Evolutionary conservation across 108 stramenopile species (phyloP).

Genomic region (Pseudonitzschia multiseries): DNA sequence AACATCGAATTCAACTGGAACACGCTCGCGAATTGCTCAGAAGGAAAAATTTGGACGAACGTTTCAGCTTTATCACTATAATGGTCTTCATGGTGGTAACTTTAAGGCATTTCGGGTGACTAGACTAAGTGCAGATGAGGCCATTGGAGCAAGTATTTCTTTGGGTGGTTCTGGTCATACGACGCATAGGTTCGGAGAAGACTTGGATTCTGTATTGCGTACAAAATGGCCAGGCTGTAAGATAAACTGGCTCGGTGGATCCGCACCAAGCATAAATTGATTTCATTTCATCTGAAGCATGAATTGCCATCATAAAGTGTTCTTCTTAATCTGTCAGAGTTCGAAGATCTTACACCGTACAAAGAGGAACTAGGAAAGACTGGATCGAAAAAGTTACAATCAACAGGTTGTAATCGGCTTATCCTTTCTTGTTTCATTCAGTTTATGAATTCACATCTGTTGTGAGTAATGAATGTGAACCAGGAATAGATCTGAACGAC

Average conservation of each 20-base stretch:
- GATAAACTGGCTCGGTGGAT: constrained; percentile 53
- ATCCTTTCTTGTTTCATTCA: too few species aligned
- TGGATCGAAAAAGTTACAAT: too few species aligned
- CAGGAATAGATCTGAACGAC: too few species aligned
- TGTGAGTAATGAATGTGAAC: too few species aligned
- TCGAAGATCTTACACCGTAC: too few species aligned
- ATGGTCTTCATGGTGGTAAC: constrained; percentile 71
- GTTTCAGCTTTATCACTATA: constrained; percentile 74
- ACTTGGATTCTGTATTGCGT: constrained; percentile 63
- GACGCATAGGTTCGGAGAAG: constrained; percentile 28
- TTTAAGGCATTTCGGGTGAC: constrained; percentile 66
- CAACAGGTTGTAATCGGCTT: too few species aligned
- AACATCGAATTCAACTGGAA: constrained; percentile 8
- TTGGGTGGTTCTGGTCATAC: constrained; percentile 25
- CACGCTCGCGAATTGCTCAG: background rate
- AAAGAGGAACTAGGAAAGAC: too few species aligned
- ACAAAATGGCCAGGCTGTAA: constrained; percentile 72
- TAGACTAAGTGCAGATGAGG: constrained; percentile 63
- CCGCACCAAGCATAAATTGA: constrained; percentile 61
- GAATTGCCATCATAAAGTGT: too few species aligned
- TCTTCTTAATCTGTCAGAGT: too few species aligned
- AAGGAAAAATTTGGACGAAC: constrained; percentile 36
- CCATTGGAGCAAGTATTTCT: constrained; percentile 75
- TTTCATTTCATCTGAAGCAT: background rate
- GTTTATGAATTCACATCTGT: too few species aligned